These are phyloP conservation scores for Cladosporium colombiae DNA, from an alignment of 2,329 filamentous ascomycete species.

Conservation along the genomic window DNA sequence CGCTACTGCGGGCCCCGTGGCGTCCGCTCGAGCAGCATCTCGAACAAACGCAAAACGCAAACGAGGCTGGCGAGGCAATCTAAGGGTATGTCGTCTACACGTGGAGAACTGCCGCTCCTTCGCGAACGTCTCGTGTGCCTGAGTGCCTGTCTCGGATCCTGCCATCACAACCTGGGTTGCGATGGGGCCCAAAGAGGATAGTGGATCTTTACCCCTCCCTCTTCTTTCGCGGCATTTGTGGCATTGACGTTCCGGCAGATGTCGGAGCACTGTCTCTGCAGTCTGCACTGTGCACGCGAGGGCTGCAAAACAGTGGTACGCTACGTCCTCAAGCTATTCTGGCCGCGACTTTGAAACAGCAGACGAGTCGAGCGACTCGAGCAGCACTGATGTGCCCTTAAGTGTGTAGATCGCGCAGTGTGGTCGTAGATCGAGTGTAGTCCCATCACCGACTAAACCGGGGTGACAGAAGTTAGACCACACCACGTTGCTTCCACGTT, in stretches of 20 bases:
- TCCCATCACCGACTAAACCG: not conserved
- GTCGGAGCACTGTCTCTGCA: not conserved
- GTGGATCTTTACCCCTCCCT: not conserved
- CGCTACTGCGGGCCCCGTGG: not conserved
- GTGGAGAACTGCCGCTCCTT: slow-evolving; percentile 2
- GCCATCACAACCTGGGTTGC: not conserved
- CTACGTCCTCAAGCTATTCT: not conserved
- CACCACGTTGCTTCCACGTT: not conserved
- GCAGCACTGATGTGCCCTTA: not conserved
- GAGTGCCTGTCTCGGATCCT: slow-evolving; percentile 4
- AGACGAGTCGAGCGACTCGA: not conserved
- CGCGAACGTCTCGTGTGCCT: not conserved
- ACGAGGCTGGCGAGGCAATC: not conserved
- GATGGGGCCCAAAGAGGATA: not conserved
- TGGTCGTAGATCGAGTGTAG: not conserved
- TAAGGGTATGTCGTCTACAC: not conserved
- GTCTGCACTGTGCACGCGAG: not conserved
- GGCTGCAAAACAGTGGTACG: not conserved
- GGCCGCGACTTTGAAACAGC: not conserved
- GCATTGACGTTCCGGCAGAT: slow-evolving; percentile 6
- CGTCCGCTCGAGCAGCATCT: not conserved
- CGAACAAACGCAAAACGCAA: slow-evolving; percentile 13
- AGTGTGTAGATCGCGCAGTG: not conserved
- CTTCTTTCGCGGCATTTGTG: not conserved
- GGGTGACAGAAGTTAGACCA: not conserved